These are phyloP conservation scores for Spinacia oleracea DNA, from an alignment of 179 eudicot genomes.

Conservation along the genomic window DNA sequence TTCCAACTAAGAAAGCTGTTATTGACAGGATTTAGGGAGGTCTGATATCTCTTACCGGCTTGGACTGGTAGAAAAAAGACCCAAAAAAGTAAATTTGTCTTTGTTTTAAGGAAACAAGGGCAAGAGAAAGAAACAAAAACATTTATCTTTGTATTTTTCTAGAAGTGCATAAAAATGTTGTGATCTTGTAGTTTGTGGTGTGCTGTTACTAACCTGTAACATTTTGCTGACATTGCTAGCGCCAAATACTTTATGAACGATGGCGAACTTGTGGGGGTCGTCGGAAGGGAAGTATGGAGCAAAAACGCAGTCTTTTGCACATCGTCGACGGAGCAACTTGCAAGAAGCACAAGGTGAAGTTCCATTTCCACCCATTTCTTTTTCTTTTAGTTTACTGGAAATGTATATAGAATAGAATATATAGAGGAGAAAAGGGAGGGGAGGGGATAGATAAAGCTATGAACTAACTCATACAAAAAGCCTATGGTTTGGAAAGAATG, in stretches of 20 bases:
- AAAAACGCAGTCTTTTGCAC: slow-evolving; percentile 75
- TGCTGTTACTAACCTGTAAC: slow-evolving; percentile 55
- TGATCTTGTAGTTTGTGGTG: neutral
- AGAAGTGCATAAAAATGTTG: neutral
- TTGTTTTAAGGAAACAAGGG: neutral
- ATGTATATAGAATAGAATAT: neutral
- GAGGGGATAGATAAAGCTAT: neutral
- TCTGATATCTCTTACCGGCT: neutral
- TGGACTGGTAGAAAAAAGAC: too few species aligned
- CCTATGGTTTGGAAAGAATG: slow-evolving; percentile 29
- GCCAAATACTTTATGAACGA: slow-evolving; percentile 84
- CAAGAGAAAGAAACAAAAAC: neutral
- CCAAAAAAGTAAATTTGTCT: neutral
- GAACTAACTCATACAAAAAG: neutral
- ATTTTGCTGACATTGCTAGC: slow-evolving; percentile 86
- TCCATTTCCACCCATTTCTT: slow-evolving; percentile 49
- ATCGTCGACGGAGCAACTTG: slow-evolving; percentile 78
- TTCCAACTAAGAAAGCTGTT: neutral
- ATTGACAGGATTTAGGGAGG: neutral
- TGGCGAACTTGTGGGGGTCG: slow-evolving; percentile 79
- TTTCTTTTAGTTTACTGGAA: slow-evolving; percentile 14
- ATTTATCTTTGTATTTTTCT: neutral
- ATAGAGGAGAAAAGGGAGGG: neutral
- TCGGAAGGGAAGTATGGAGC: slow-evolving; percentile 85
- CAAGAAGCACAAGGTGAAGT: slow-evolving; percentile 86